Conservation (phyloP, 495 filamentous ascomycete genomes). For the Xylaria telfairii region DNA sequence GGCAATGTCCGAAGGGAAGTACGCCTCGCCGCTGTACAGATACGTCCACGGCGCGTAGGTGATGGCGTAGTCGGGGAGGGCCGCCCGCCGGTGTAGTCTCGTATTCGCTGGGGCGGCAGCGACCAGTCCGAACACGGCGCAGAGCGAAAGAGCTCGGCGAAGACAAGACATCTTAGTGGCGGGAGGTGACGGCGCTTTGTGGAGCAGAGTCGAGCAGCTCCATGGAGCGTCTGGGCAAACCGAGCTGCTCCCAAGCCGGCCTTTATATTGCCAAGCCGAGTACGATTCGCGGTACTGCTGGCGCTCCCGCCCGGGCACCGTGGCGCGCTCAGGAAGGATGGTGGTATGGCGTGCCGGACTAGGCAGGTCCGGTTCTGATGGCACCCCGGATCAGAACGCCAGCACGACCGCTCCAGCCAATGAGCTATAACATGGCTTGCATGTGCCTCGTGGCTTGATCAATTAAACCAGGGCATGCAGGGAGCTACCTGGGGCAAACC, state of each 20-base stretch:
- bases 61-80: constrained; percentile 28
- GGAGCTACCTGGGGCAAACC: not conserved
- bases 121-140: constrained; percentile 11
- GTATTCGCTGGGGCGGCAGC: not conserved
- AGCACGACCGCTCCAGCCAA: constrained; percentile 1
- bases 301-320: not conserved
- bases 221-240: not conserved
- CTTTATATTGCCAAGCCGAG: constrained; percentile 13
- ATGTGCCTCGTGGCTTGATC: not conserved
- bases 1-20: constrained; percentile 64
- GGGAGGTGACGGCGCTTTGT: not conserved
- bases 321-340: not conserved
- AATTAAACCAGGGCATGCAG: not conserved
- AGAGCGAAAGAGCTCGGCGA: not conserved
- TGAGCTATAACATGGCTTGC: not conserved
- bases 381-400: not conserved
- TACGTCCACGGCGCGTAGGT: constrained; percentile 30
- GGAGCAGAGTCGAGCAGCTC: not conserved
- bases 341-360: not conserved
- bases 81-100: constrained; percentile 5
- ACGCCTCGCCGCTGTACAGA: constrained; percentile 63
- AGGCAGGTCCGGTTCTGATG: not conserved
- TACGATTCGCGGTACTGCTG: not conserved
- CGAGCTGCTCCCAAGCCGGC: not conserved
- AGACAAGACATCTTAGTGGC: constrained; percentile 9